phyloP scores from a whole-genome alignment of 2,329 filamentous ascomycete genomes.

The Penicillium sp. region DNA sequence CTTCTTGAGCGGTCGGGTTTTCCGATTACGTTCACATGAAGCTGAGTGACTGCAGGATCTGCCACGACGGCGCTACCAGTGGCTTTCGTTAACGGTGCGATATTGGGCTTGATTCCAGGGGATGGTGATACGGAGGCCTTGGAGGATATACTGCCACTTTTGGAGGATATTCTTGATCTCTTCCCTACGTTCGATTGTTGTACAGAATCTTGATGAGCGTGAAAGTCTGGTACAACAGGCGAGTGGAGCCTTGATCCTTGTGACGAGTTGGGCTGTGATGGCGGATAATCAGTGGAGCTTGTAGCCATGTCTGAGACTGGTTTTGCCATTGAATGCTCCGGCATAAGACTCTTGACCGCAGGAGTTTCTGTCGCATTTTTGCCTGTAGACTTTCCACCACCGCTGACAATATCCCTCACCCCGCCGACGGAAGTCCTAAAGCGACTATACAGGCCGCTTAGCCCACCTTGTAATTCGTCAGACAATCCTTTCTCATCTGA shows the following conservation, averaged over 20 bases:
- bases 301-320: slow-evolving; percentile 23
- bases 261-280: slow-evolving; percentile 31
- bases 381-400: slow-evolving; percentile 32
- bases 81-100: slow-evolving; percentile 36
- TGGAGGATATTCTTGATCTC: slow-evolving; percentile 41
- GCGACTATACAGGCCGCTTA: slow-evolving; percentile 85
- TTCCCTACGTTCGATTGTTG: slow-evolving; percentile 26
- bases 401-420: slow-evolving; percentile 53
- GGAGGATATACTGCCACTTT: slow-evolving; percentile 42
- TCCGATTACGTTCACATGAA: slow-evolving; percentile 40
- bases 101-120: slow-evolving; percentile 38
- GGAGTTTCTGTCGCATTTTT: slow-evolving; percentile 25
- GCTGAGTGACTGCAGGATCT: slow-evolving; percentile 48
- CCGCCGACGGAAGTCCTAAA: slow-evolving; percentile 78
- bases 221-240: slow-evolving; percentile 32
- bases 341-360: slow-evolving; percentile 26
- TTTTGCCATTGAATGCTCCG: slow-evolving; percentile 28
- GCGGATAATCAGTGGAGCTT: slow-evolving; percentile 21
- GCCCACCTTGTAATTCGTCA: slow-evolving; percentile 75
- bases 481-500: slow-evolving; percentile 68
- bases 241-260: slow-evolving; percentile 40
- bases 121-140: slow-evolving; percentile 41
- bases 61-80: slow-evolving; percentile 33
- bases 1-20: slow-evolving; percentile 27
- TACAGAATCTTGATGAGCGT: slow-evolving; percentile 28